phyloP scores from a whole-genome alignment of 768 basidiomycete genomes.

The Phaeotremella fagi region DNA sequence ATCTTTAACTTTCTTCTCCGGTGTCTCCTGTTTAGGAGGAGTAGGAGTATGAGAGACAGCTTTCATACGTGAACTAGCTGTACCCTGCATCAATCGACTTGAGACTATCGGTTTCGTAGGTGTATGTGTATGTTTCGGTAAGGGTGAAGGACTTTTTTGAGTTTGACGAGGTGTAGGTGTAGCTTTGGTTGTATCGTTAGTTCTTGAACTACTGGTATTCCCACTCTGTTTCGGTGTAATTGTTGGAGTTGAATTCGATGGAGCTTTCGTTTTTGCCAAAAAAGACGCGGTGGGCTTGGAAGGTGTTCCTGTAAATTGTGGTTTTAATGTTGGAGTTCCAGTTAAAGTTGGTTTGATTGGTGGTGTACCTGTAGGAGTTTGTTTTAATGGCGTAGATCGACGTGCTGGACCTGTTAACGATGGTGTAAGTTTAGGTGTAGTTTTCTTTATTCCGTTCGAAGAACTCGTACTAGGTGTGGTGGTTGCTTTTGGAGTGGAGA shows the following conservation, averaged over 20 bases:
- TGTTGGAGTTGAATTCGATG: neutral
- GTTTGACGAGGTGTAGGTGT: conserved; percentile 3
- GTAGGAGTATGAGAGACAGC: conserved; percentile 8
- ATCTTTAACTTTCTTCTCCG: neutral
- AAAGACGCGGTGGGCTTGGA: conserved; percentile 35
- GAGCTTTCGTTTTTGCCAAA: conserved; percentile 31
- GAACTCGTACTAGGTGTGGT: neutral
- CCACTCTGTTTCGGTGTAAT: neutral
- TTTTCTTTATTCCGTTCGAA: neutral
- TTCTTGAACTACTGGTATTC: conserved; percentile 1
- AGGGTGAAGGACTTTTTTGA: no score
- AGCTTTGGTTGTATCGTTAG: neutral
- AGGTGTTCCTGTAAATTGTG: conserved; percentile 40
- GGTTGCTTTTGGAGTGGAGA: neutral
- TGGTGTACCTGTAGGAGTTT: neutral
- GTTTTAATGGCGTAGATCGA: neutral
- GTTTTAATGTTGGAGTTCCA: conserved; percentile 16
- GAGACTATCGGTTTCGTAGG: neutral
- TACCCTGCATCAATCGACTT: conserved; percentile 36
- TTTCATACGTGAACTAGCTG: conserved; percentile 31
- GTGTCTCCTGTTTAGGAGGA: neutral
- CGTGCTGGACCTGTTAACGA: conserved; percentile 17
- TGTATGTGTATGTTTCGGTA: no score
- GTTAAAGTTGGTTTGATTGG: neutral
- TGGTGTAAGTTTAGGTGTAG: conserved; percentile 21